Base-by-base conservation (phyloP, 164 flowering plant species). In the Cinnamomum micranthum region DNA sequence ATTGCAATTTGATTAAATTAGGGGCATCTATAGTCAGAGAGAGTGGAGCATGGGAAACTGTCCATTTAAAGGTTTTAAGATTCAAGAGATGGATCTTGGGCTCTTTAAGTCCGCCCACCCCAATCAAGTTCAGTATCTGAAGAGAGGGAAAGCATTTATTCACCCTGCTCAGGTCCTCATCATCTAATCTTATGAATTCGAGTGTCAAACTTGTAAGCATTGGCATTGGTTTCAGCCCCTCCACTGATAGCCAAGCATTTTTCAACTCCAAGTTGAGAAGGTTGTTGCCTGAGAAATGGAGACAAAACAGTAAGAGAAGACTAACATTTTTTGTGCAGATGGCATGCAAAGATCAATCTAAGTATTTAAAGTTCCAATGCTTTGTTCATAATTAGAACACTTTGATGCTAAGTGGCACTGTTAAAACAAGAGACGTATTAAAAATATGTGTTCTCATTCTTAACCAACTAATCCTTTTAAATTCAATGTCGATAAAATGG, bases 231-330 rank as follows among this genome's bases (percentile, higher is more conserved):
- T 68, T 82, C 71, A 85, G 69, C 68, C 85, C 87, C 63, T 84
- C 85, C 70, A 87, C 83, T n/a, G 88, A 87, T 25, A 87, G 78
- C 88, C 90, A 87, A 77, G 90, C 87, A 77, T 82, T 84, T 79
- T 80, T 80, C 50, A 87, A 4, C 81, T 81, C 85, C 50, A 87
- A 74, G 15, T 79, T 58, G 1, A 75, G 69, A 73, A 87, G 85
- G 68, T 62, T 41, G 55, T 68, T 50, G 58, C 90, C 87, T 86
- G 82, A 75, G 76, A 35, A 78, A 71, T 50, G 12, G 22, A 50
- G n/a, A 71, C 17, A 51, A 19, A 27, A 11, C 47, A 0, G 47
- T 35, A 35, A 35, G 41, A 35, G 41, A 5, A 35, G 41, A 35
- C 6, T 35, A 6, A 35, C 47, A 7, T 6, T 35, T 35, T 35